Conservation (phyloP, 129 eudicot genomes). For the Flaveria trinervia region DNA sequence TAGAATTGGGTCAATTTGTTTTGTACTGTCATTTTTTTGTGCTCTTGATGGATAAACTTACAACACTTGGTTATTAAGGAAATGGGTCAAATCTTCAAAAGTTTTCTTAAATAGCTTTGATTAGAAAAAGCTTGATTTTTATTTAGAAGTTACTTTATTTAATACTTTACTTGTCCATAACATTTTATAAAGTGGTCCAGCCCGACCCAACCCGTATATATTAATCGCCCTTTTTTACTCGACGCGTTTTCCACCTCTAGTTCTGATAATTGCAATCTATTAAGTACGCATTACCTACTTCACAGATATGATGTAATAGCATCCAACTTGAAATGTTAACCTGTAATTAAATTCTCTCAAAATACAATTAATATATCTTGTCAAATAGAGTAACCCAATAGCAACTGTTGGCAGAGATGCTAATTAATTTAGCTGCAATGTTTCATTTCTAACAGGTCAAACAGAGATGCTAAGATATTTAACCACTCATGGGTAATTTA, state of each 20-base stretch:
- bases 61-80: not conserved
- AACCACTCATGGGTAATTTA: conserved; percentile 66
- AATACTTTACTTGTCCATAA: not conserved
- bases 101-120: not conserved
- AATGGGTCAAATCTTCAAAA: not conserved
- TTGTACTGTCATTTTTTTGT: not conserved
- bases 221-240: not conserved
- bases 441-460: too few relatives aligned
- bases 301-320: not conserved
- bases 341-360: not conserved
- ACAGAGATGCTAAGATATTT: too few relatives aligned
- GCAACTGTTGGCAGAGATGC: conserved; percentile 96
- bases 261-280: not conserved
- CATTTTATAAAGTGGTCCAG: not conserved
- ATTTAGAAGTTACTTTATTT: not conserved
- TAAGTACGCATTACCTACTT: not conserved
- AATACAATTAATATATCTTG: conserved; percentile 5
- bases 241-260: not conserved
- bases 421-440: conserved; percentile 29
- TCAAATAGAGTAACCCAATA: conserved; percentile 70
- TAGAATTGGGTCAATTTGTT: not conserved
- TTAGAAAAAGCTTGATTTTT: not conserved
- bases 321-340: conserved; percentile 9
- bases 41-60: not conserved
- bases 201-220: not conserved